Conservation (phyloP, 192 early-diverging fungal species). For the Backusella westeae region DNA sequence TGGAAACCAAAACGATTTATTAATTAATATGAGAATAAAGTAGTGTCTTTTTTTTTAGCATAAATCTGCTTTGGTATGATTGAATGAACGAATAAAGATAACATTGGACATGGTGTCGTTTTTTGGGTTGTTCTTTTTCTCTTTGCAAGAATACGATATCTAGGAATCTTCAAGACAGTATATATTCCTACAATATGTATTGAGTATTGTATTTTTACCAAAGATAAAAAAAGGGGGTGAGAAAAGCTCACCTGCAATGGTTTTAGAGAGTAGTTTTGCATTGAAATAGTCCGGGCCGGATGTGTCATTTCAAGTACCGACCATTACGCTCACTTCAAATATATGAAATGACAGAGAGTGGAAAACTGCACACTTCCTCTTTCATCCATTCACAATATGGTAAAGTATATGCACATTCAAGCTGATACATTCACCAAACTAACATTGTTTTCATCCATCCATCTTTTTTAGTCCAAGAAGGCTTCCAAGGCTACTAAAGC, state of each 20-base stretch:
- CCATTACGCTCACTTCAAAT: neutral
- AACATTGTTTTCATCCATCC: neutral
- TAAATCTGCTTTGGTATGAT: too few relatives aligned
- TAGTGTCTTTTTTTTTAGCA: too few relatives aligned
- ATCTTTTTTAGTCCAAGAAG: conserved; percentile 29
- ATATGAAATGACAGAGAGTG: neutral
- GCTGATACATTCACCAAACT: neutral
- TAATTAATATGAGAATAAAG: neutral
- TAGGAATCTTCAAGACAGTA: too few relatives aligned
- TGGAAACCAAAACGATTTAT: neutral
- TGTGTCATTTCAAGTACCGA: neutral
- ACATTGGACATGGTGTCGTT: too few relatives aligned
- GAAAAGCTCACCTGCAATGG: too few relatives aligned
- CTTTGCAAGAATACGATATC: too few relatives aligned
- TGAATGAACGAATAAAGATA: too few relatives aligned
- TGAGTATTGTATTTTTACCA: too few relatives aligned
- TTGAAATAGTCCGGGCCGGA: neutral
- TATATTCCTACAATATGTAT: too few relatives aligned
- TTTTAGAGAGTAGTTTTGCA: neutral
- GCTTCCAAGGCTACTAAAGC: conserved; percentile 17
- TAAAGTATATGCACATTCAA: neutral
- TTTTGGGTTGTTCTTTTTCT: too few relatives aligned
- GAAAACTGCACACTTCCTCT: neutral
- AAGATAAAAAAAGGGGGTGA: too few relatives aligned
- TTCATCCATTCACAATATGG: conserved; percentile 6